Evolutionary conservation across 441 rosid genomes (phyloP).

Genomic region (Syzygium syzygioides): DNA sequence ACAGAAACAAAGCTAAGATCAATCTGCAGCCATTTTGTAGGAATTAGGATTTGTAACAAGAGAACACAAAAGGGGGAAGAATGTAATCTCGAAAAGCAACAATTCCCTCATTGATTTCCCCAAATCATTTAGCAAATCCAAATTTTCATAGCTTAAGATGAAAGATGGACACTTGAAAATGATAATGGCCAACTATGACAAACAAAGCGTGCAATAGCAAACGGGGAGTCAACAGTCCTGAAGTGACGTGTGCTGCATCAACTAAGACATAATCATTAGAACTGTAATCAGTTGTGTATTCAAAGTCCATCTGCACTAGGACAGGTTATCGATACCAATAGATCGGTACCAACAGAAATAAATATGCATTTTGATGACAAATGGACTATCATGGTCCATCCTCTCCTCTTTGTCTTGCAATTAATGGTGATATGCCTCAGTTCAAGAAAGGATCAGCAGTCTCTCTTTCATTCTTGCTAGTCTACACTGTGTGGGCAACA

Average conservation of each 20-base stretch:
- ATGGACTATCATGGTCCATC: neutral
- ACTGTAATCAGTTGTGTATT: neutral
- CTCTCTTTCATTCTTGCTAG: neutral
- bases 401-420: neutral
- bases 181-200: neutral
- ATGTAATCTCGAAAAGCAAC: neutral
- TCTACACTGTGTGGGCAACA: neutral
- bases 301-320: neutral
- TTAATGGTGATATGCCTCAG: neutral
- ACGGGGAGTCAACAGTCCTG: neutral
- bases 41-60: neutral
- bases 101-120: neutral
- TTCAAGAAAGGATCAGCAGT: neutral
- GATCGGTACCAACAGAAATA: neutral
- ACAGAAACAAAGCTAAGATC: neutral
- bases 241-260: neutral
- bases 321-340: neutral
- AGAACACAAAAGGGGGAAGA: neutral
- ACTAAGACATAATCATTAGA: neutral
- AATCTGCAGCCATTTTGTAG: neutral
- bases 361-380: neutral
- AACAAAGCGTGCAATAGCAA: neutral
- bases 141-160: neutral
- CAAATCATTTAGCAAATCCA: neutral
- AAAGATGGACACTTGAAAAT: neutral